A percentile compares a stretch with the other conserved stretches of the same genome.
Evolutionary conservation across 805 yeast genomes (phyloP).

Genomic region (Candida patagonica): DNA sequence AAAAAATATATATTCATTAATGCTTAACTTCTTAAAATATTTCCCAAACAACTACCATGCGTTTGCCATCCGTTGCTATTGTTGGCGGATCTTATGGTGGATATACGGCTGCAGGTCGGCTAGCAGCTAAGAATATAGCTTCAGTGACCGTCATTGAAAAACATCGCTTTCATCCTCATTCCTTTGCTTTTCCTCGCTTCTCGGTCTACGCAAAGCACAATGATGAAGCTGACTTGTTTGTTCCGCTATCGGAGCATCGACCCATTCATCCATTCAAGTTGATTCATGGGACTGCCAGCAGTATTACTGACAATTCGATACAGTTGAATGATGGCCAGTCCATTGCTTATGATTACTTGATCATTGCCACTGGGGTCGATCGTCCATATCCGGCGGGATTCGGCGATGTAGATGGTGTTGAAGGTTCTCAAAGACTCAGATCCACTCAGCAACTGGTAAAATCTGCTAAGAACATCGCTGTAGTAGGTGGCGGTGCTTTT

Average conservation of each 20-base stretch:
- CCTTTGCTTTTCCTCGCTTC: constrained; percentile 10
- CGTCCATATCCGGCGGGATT: constrained; percentile 3
- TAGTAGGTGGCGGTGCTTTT: constrained; percentile 14
- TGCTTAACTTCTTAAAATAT: neutral
- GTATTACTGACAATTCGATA: neutral
- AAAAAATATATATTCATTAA: too few species aligned
- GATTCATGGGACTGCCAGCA: constrained; percentile 2
- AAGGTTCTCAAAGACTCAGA: constrained; percentile 6
- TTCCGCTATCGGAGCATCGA: constrained; percentile 3
- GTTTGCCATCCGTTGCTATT: constrained; percentile 7
- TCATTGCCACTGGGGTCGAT: constrained; percentile 10
- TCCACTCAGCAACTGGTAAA: constrained; percentile 5
- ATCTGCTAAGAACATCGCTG: constrained; percentile 5
- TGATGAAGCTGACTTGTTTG: constrained; percentile 6
- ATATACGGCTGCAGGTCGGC: constrained; percentile 7
- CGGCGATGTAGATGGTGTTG: constrained; percentile 1
- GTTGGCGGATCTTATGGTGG: constrained; percentile 12
- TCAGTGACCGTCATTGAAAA: constrained; percentile 6
- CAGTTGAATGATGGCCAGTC: constrained; percentile 2
- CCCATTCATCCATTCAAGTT: constrained; percentile 3
- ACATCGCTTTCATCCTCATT: constrained; percentile 5
- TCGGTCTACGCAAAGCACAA: constrained; percentile 5
- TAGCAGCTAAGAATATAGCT: constrained; percentile 1
- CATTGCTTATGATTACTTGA: constrained; percentile 4
- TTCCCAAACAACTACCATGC: neutral